phyloP scores from a whole-genome alignment of 257 asterid genomes.

The Scutellaria galericulata region DNA sequence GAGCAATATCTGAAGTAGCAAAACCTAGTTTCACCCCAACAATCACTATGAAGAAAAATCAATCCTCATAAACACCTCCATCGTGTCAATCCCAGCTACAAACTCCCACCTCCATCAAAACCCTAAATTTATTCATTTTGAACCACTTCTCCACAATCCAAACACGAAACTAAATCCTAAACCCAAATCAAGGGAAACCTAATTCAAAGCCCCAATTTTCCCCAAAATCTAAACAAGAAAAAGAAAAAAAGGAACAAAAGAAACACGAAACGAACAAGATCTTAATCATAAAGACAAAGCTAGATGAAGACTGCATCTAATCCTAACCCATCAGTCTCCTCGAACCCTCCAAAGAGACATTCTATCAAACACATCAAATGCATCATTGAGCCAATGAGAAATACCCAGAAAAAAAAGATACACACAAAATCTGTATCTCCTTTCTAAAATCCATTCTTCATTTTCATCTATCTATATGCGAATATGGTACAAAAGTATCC shows the following conservation, averaged over 20 bases:
- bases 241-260: background rate
- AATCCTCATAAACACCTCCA: slow-evolving; percentile 39
- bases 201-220: slow-evolving; percentile 20
- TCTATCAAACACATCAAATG: slow-evolving; percentile 51
- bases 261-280: slow-evolving; percentile 29
- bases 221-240: slow-evolving; percentile 20
- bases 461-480: slow-evolving; percentile 12
- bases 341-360: slow-evolving; percentile 47
- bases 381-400: slow-evolving; percentile 36
- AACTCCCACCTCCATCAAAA: slow-evolving; percentile 48
- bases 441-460: slow-evolving; percentile 26
- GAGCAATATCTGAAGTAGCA: slow-evolving; percentile 26
- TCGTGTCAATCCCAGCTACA: slow-evolving; percentile 45
- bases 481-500: background rate
- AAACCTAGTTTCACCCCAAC: slow-evolving; percentile 38
- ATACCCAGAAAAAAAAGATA: slow-evolving; percentile 12
- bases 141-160: slow-evolving; percentile 33
- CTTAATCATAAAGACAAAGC: slow-evolving; percentile 38
- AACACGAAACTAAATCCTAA: slow-evolving; percentile 35
- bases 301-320: slow-evolving; percentile 47
- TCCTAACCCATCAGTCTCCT: slow-evolving; percentile 60
- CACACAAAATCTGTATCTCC: slow-evolving; percentile 32
- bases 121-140: slow-evolving; percentile 41
- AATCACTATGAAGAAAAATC: slow-evolving; percentile 40
- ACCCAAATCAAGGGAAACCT: slow-evolving; percentile 23